Evolutionary conservation across 805 yeast species (phyloP), one percentile per base, ranked within the genome.

Genomic region (Yarrowia porcina): DNA sequence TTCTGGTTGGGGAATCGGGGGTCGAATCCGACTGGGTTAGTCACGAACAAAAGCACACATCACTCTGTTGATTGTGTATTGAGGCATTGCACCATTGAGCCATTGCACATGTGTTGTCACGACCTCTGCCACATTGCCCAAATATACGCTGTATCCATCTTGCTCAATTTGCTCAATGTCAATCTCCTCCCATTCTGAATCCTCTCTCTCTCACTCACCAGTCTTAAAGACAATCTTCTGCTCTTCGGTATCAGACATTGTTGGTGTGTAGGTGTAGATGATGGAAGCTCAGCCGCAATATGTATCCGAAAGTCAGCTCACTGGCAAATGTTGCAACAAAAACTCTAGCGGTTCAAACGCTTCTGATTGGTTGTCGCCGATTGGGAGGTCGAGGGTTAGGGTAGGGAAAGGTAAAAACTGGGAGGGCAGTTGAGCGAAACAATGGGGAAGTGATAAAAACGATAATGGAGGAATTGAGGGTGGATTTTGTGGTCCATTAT

Each of bases 1-100:
- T 93, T 93, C 78, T 86, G 92, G 82, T 90, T 85, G 70, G 99
- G 98, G 86, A 92, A 92, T 78, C 97, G 87, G 73, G 96, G 88
- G 77, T 89, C 96, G 80, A 88, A 88, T 66, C 88, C 88, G 73
- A 84, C 64, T 63, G 49, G 2, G 61, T 39, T 56, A 39, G 49
- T 32, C 13, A 3, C 8, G n/a, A 38, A 4, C 17, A 18, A 5
- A 13, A n/a, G 28, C 8, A 25, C 28, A 8, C 8, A 25, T n/a
- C n/a, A n/a, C n/a, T n/a, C n/a, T n/a, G 8, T 25, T 25, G 28
- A 7, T 41, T 41, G 9, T 36, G 39, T 36, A n/a, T n/a, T n/a
- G n/a, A n/a, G n/a, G n/a, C n/a, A n/a, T n/a, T n/a, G n/a, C n/a
- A n/a, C n/a, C n/a, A n/a, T n/a, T n/a, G n/a, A n/a, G n/a, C n/a